phyloP scores from a whole-genome alignment of 73 alveolate species.

The Paramecium pentaurelia region DNA sequence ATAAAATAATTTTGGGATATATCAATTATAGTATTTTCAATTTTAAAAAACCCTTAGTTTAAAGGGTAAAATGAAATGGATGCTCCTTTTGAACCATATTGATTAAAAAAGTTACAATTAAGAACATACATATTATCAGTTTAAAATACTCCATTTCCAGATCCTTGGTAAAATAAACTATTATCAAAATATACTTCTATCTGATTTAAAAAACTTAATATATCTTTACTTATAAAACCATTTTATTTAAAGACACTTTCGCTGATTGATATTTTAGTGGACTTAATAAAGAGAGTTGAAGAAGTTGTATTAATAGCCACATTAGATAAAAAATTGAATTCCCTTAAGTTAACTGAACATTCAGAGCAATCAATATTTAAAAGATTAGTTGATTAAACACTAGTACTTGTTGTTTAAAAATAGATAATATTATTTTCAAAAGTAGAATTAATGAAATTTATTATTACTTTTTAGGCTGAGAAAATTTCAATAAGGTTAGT shows the following conservation, averaged over 20 bases:
- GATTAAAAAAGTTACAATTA: neutral
- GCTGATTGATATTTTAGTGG: neutral
- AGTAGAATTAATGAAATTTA: neutral
- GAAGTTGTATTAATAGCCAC: neutral
- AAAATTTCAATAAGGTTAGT: neutral
- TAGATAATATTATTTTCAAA: neutral
- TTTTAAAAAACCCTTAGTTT: neutral
- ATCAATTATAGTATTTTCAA: neutral
- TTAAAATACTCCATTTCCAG: neutral
- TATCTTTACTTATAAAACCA: neutral
- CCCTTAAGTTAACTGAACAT: neutral
- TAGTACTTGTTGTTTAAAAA: neutral
- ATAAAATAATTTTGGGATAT: neutral
- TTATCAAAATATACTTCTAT: neutral
- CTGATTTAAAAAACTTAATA: neutral
- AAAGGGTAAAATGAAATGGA: neutral
- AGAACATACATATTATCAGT: neutral
- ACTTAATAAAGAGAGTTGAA: neutral
- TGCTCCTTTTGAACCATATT: neutral
- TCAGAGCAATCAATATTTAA: neutral
- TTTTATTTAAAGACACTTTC: neutral
- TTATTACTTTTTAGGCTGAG: neutral
- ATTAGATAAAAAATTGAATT: no score
- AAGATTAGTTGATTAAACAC: neutral
- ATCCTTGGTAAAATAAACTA: neutral